Base-by-base conservation (phyloP, 78 protist genomes). In the Cavenderia fasciculata region DNA sequence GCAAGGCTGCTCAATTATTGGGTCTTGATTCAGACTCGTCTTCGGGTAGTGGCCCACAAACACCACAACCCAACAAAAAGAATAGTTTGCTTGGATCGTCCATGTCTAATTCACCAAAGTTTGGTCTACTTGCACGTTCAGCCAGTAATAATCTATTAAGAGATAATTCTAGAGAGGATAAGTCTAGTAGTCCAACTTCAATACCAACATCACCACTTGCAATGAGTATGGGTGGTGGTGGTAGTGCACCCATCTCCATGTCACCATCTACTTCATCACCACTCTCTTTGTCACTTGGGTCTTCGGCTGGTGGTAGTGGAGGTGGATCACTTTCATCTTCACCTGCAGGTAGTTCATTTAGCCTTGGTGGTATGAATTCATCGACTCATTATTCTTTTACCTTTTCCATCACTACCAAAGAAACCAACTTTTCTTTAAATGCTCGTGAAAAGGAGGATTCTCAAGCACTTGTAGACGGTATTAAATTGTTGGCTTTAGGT, bases 101-200 rank as follows among this genome's bases (percentile, higher is more conserved):
- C 14, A 33, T 47, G 8, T n/a, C n/a, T 21, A 19, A 63, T 47
- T 77, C 87, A n/a, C 87, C 87, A 34, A 82, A 82, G 49, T 82
- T 82, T 68, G 90, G 90, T 10, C 25, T 82, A 4, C 41, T 82
- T 14, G 90, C 90, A 10, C 38, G 90, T 23, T 68, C 90, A 16
- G 90, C 90, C 31, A 82, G 90, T 43, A 82, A 82, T 47, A 82
- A 52, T 33, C 27, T 52, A 10, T 27, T 79, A 27, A 44, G 46
- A 34, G 87, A 59, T 11, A 75, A 75, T 34, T 40, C n/a, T 34
- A 23, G 21, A 1, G 21, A 29, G 2, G 23, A 21, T 23, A 57
- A 57, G n/a, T n/a, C n/a, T n/a, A n/a, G n/a, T n/a, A n/a, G n/a
- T n/a, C n/a, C n/a, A n/a, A n/a, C 8, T 8, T 14, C 52, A 14